A percentile compares a stretch with the other conserved stretches of the same genome.
Conservation (phyloP, 2,329 filamentous ascomycete genomes). For the Acrocalymma vagum region DNA sequence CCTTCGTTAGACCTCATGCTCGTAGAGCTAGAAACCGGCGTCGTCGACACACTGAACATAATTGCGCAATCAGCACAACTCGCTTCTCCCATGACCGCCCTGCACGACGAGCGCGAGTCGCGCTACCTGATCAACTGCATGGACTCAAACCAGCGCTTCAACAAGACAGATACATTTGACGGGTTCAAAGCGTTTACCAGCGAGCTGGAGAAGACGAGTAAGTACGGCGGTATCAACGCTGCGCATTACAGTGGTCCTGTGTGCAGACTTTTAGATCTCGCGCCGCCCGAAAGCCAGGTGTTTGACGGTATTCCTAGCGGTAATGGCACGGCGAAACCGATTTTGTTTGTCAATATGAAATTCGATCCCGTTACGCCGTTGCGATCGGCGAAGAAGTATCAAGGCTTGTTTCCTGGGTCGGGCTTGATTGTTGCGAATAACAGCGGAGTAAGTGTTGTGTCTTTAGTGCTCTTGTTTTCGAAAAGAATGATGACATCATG, state of each 20-base stretch:
- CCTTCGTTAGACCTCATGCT: slow-evolving; percentile 9
- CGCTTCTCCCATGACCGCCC: neutral
- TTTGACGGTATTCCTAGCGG: slow-evolving; percentile 22
- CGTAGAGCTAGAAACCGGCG: slow-evolving; percentile 13
- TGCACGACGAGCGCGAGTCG: slow-evolving; percentile 13
- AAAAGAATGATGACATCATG: too few relatives aligned
- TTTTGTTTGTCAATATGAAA: slow-evolving; percentile 16
- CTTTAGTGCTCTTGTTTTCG: too few relatives aligned
- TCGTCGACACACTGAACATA: slow-evolving; percentile 3
- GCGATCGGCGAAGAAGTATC: slow-evolving; percentile 47
- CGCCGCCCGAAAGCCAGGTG: slow-evolving; percentile 24
- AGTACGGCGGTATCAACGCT: slow-evolving; percentile 16
- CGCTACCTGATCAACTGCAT: slow-evolving; percentile 16
- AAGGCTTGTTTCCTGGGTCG: slow-evolving; percentile 48
- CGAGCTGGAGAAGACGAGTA: slow-evolving; percentile 4
- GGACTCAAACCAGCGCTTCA: slow-evolving; percentile 19
- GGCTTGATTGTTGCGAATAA: slow-evolving; percentile 50
- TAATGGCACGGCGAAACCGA: slow-evolving; percentile 12
- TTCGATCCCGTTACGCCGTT: slow-evolving; percentile 65
- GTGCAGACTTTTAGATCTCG: slow-evolving; percentile 21
- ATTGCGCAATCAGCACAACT: slow-evolving; percentile 8
- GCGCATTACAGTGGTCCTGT: slow-evolving; percentile 13
- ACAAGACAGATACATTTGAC: slow-evolving; percentile 17
- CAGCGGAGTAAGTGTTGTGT: slow-evolving; percentile 16
- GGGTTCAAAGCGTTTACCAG: slow-evolving; percentile 8